phyloP scores from a whole-genome alignment of 2,329 filamentous ascomycete genomes.

The Alternaria novae-zelandiae region DNA sequence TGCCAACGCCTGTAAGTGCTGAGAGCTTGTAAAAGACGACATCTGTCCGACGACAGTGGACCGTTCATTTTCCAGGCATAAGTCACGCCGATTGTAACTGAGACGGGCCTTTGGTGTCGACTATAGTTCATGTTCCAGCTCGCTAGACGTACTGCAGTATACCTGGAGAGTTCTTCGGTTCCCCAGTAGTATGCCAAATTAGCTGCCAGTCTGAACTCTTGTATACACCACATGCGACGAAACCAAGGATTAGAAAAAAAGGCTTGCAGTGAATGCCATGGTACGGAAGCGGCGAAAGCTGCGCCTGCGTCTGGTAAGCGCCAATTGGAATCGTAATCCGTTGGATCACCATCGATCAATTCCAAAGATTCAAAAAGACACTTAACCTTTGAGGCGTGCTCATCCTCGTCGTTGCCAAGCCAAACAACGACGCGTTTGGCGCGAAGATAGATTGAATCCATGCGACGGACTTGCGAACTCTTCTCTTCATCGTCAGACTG shows the following conservation, averaged over 20 bases:
- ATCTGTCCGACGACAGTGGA: neutral
- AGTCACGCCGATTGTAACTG: rapidly evolving
- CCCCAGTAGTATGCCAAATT: neutral
- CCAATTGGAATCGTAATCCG: neutral
- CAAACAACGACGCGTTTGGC: neutral
- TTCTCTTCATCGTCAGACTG: neutral
- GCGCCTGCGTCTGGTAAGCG: neutral
- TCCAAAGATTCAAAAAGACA: neutral
- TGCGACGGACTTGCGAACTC: neutral
- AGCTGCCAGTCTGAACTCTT: neutral
- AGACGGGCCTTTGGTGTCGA: rapidly evolving
- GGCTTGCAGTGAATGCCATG: neutral
- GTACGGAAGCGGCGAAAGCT: neutral
- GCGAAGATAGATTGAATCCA: neutral
- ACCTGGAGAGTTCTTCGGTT: neutral
- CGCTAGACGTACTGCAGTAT: neutral
- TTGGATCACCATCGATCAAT: neutral
- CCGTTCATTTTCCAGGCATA: neutral
- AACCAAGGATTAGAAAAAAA: neutral
- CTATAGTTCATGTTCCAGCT: rapidly evolving
- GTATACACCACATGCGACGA: neutral
- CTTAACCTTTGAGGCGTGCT: neutral
- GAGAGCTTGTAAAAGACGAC: neutral
- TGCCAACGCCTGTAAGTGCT: neutral
- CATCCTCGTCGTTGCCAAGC: neutral